phyloP scores from a whole-genome alignment of 2,329 filamentous ascomycete genomes.

The Cucurbitaria berberidis region DNA sequence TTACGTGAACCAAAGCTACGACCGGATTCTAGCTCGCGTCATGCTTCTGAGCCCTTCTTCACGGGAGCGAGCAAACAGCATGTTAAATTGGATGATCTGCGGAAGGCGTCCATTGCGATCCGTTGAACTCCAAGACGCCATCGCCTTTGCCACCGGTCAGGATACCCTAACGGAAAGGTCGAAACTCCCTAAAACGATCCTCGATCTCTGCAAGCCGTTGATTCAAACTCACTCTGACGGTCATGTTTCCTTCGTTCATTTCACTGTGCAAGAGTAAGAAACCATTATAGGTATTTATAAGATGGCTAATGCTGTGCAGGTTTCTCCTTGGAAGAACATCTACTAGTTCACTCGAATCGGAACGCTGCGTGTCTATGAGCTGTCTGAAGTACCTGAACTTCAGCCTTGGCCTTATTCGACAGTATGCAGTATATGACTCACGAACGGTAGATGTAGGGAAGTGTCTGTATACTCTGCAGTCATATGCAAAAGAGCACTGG shows the following conservation, averaged over 20 bases:
- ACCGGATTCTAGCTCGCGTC: background rate
- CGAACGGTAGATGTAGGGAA: background rate
- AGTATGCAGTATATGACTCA: background rate
- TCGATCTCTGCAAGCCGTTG: background rate
- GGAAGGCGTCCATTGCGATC: background rate
- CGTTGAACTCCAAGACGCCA: background rate
- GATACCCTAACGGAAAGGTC: background rate
- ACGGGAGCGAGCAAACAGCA: background rate
- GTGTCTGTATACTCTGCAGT: conserved; percentile 1
- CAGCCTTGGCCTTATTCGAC: background rate
- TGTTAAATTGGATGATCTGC: conserved; percentile 4
- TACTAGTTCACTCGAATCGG: background rate
- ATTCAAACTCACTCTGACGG: background rate
- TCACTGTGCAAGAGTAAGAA: conserved; percentile 1
- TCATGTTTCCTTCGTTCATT: background rate
- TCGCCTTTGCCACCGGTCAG: background rate
- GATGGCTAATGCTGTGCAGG: background rate
- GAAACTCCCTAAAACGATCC: background rate
- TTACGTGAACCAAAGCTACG: background rate
- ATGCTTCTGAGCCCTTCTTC: background rate
- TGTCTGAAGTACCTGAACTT: conserved; percentile 3
- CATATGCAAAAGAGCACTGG: conserved; percentile 4
- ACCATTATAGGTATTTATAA: background rate
- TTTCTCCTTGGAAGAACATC: conserved; percentile 1
- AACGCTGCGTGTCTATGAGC: background rate